Base-by-base conservation (phyloP, 1,139 yeast species). In the Debaryomyces coudertii region DNA sequence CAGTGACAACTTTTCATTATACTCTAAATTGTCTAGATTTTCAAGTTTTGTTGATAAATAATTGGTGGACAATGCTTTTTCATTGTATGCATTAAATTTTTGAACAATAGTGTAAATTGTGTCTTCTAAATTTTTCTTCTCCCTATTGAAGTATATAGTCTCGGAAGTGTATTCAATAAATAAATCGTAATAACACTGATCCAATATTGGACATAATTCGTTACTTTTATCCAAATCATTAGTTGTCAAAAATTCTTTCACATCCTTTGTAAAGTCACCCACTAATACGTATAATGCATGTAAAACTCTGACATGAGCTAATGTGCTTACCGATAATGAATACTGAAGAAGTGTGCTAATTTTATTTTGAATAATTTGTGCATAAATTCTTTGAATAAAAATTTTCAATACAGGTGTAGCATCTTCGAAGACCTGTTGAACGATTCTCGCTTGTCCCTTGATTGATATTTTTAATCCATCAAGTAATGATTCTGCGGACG, bases 221-320 rank as follows among this genome's bases (percentile, higher is more conserved):
- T 68, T 70, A 34, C 71, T 62, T 42, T 62, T 62, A 45, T 77
- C 80, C 38, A 75, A 63, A 8, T 74, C 80, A 45, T 77, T 72
- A 18, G 81, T 68, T 12, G 66, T 60, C 33, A 83, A 69, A 45
- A 79, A 80, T 9, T 81, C 83, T 56, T 87, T 85, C 48, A 92
- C 70, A 47, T 82, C 83, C 49, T 80, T 80, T 1, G 88, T 83
- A 56, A 87, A 79, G 36, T 77, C 80, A n/a, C 82, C 81, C 3
- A 87, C 72, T 38, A 80, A 66, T 0, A 79, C 76, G 59, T 83
- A 86, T 23, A 87, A 70, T 1, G 83, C 73, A 64, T 89, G 90
- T 33, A 93, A 68, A 1, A 87, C 77, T 56, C 98, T 77, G 6
- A 90, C 83, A 61, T 87, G 92, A 0, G 96, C 90, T 47, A 93